phyloP scores from a whole-genome alignment of 179 eudicot genomes.

The Beta lomatogona region DNA sequence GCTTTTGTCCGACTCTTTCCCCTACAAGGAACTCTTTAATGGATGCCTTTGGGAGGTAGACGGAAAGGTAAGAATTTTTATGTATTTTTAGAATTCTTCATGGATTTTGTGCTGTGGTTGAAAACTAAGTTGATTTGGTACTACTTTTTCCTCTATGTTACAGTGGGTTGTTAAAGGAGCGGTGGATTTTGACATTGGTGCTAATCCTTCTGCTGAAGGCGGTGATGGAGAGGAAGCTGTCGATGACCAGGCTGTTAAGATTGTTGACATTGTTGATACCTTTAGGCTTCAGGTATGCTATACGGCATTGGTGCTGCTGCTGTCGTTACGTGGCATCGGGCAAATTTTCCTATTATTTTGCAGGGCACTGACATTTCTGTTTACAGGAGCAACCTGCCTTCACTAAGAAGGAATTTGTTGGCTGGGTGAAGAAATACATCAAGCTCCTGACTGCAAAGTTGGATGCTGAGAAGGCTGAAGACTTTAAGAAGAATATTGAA shows the following conservation, averaged over 20 bases:
- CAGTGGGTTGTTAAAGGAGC: constrained; percentile 80
- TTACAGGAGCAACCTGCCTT: constrained; percentile 82
- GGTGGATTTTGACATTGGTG: constrained; percentile 71
- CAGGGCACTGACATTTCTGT: not conserved
- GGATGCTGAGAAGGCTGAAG: constrained; percentile 45
- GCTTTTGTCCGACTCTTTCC: constrained; percentile 82
- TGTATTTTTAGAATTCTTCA: not conserved
- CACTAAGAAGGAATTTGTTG: constrained; percentile 76
- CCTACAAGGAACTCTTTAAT: constrained; percentile 64
- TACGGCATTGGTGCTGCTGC: not conserved
- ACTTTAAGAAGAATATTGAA: constrained; percentile 65
- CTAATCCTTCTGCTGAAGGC: constrained; percentile 89
- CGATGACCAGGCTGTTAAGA: constrained; percentile 72
- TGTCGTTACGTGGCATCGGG: too few species aligned
- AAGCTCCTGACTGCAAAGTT: constrained; percentile 66
- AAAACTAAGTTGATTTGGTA: not conserved
- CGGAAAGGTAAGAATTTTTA: constrained; percentile 52
- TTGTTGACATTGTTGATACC: constrained; percentile 85
- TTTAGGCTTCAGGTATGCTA: constrained; percentile 75
- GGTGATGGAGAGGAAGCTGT: constrained; percentile 74
- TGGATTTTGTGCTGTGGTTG: not conserved
- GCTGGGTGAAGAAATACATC: constrained; percentile 71
- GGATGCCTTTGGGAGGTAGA: constrained; percentile 54
- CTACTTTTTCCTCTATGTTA: not conserved
- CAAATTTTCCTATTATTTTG: not conserved